phyloP scores from a whole-genome alignment of 1,284 basidiomycete genomes.

The Moesziomyces aphidis region DNA sequence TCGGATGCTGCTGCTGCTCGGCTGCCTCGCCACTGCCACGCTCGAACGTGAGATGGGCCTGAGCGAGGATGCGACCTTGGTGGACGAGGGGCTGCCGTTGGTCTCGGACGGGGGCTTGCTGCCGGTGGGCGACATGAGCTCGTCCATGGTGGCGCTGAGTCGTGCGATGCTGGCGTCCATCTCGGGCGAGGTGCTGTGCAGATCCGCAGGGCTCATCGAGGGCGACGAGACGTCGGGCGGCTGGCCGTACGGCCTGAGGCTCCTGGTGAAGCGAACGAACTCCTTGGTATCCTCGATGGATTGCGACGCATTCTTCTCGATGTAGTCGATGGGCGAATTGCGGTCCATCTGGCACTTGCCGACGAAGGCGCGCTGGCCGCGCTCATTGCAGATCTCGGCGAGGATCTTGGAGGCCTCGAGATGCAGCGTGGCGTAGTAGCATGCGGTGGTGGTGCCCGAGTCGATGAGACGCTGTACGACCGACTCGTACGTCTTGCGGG shows the following conservation, averaged over 20 bases:
- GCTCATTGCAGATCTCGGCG: slow-evolving; percentile 78
- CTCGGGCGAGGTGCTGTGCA: slow-evolving; percentile 38
- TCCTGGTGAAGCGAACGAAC: slow-evolving; percentile 55
- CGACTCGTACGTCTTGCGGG: slow-evolving; percentile 76
- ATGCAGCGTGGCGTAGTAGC: slow-evolving; percentile 90
- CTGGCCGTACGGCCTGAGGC: slow-evolving; percentile 41
- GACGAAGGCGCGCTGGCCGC: slow-evolving; percentile 87
- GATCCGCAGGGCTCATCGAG: slow-evolving; percentile 44
- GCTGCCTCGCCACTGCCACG: slow-evolving; percentile 22
- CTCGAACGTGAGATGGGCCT: slow-evolving; percentile 14
- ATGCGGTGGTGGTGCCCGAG: slow-evolving; percentile 82
- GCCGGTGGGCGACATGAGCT: slow-evolving; percentile 47
- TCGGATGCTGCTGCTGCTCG: slow-evolving; percentile 42
- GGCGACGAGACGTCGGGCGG: slow-evolving; percentile 47
- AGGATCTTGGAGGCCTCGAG: slow-evolving; percentile 82
- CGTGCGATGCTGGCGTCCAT: slow-evolving; percentile 61
- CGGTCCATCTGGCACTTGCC: slow-evolving; percentile 96
- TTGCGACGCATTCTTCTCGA: slow-evolving; percentile 71
- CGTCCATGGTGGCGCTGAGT: slow-evolving; percentile 57
- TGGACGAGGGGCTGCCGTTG: slow-evolving; percentile 34
- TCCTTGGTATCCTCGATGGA: slow-evolving; percentile 62
- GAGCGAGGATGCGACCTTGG: slow-evolving; percentile 21
- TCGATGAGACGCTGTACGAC: slow-evolving; percentile 82
- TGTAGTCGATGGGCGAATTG: slow-evolving; percentile 78
- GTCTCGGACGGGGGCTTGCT: slow-evolving; percentile 42